phyloP scores from a whole-genome alignment of 1,284 basidiomycete species.

The Chiua sp. region DNA sequence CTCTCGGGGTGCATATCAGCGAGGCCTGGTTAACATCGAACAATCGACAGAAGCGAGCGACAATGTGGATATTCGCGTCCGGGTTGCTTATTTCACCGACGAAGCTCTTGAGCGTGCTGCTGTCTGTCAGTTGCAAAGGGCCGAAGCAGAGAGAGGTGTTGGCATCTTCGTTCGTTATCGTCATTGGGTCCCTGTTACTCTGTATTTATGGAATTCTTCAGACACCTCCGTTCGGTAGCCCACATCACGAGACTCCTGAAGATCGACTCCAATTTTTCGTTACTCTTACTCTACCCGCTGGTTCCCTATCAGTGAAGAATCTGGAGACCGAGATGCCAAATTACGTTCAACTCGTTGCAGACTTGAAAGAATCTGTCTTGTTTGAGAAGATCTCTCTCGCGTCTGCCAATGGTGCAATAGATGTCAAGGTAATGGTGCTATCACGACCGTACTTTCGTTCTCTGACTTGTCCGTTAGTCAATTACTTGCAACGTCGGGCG shows the following conservation, averaged over 20 bases:
- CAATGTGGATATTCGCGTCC: constrained; percentile 38
- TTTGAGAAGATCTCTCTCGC: constrained; percentile 40
- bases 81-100: constrained; percentile 35
- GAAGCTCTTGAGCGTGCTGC: constrained; percentile 35
- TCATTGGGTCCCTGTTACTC: background rate
- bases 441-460: background rate
- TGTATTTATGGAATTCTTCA: background rate
- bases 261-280: constrained; percentile 36
- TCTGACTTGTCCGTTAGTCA: constrained; percentile 34
- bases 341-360: constrained; percentile 39
- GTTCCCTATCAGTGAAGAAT: constrained; percentile 35
- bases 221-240: constrained; percentile 5
- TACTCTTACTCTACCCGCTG: constrained; percentile 39
- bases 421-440: constrained; percentile 32
- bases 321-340: constrained; percentile 40
- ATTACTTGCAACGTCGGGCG: constrained; percentile 36
- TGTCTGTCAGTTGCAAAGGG: constrained; percentile 41
- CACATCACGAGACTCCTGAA: constrained; percentile 2
- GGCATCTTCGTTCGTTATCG: constrained; percentile 47
- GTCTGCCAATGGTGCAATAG: constrained; percentile 35
- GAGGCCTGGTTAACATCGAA: constrained; percentile 39
- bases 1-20: constrained; percentile 39
- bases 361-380: constrained; percentile 36
- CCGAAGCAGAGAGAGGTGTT: constrained; percentile 42
- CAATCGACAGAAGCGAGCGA: constrained; percentile 35